Evolutionary conservation across 371 early-diverging fungal species (phyloP).

Genomic region (Mortierella sp.): DNA sequence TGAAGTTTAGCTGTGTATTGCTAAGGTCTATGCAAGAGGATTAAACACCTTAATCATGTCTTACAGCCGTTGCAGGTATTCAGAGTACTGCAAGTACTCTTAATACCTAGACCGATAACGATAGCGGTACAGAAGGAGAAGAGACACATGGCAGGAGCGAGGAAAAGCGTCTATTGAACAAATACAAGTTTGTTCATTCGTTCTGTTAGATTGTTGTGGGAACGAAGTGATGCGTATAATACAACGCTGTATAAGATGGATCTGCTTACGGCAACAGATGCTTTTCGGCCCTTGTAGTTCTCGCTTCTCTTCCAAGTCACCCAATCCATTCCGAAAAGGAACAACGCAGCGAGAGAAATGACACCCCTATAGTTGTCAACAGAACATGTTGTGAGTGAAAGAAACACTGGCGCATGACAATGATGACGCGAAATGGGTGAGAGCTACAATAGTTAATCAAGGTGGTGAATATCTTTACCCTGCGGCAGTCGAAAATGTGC

Average conservation of each 20-base stretch:
- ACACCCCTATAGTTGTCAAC: too few species aligned
- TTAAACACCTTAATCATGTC: too few species aligned
- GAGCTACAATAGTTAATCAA: too few species aligned
- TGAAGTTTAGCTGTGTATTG: neutral
- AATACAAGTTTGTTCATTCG: too few species aligned
- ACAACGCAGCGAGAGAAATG: neutral
- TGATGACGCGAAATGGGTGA: too few species aligned
- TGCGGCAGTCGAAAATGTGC: slow-evolving; percentile 3
- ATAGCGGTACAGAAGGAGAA: slow-evolving; percentile 26
- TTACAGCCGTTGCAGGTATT: neutral
- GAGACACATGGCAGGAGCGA: slow-evolving; percentile 12
- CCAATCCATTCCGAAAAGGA: slow-evolving; percentile 11
- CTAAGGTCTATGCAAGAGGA: neutral
- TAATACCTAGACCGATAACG: slow-evolving; percentile 16
- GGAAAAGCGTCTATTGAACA: slow-evolving; percentile 4
- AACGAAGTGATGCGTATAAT: too few species aligned
- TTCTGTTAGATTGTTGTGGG: too few species aligned
- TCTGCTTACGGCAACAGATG: slow-evolving; percentile 19
- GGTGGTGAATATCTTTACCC: slow-evolving; percentile 19
- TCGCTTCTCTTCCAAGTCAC: slow-evolving; percentile 37
- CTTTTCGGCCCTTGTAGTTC: slow-evolving; percentile 29
- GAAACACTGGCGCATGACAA: too few species aligned
- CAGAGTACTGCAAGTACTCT: neutral
- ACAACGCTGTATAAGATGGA: too few species aligned
- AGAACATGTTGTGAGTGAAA: too few species aligned